Evolutionary conservation across 192 early-diverging fungal genomes (phyloP), one percentile per base, ranked within the genome.

Genomic region (Dimargaris cristalligena): DNA sequence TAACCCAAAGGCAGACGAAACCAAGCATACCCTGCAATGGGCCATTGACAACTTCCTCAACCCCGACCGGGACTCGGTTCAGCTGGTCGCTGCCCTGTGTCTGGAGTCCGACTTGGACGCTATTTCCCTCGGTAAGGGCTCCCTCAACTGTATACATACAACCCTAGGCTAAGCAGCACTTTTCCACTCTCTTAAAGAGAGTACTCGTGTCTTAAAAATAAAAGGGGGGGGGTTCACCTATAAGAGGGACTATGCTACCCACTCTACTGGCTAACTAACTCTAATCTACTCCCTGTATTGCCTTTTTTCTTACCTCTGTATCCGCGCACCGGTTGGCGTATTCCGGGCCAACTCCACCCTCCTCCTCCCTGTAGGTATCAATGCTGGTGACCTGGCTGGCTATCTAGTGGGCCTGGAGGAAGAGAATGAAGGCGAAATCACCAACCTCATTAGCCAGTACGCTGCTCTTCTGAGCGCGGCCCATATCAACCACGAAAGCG

Each of bases 21-120:
- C 70, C 25, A 6, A 29, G 10, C 57, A 74, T 23, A 69, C 67
- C 28, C 47, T 72, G 22, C 50, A 65, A 33, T 74, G 73, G 73
- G 58, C 62, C 22, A 62, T 66, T 20, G 64, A 66, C 2, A 69
- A 74, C 59, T 63, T 74, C 8, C 25, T 74, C 22, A 34, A 49
- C 28, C 48, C 64, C 11, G 34, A 61, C 26, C 60, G 64, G 45
- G 67, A 69, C 44, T 45, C 58, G 44, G 60, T 69, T 0, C 52
- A 66, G 44, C 31, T 69, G 48, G 49, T 69, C 6, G 62, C 44
- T 23, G 67, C 54, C 22, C n/a, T 69, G 13, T 52, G 44, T 35
- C 46, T 69, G 14, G 60, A 66, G 47, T 34, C 60, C 6, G 67
- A 69, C 22, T 58, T 69, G 28, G 60, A 67, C 23, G 55, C 60